Evolutionary conservation across 2,329 filamentous ascomycete genomes (phyloP).

Genomic region (Aspergillus nomiae): DNA sequence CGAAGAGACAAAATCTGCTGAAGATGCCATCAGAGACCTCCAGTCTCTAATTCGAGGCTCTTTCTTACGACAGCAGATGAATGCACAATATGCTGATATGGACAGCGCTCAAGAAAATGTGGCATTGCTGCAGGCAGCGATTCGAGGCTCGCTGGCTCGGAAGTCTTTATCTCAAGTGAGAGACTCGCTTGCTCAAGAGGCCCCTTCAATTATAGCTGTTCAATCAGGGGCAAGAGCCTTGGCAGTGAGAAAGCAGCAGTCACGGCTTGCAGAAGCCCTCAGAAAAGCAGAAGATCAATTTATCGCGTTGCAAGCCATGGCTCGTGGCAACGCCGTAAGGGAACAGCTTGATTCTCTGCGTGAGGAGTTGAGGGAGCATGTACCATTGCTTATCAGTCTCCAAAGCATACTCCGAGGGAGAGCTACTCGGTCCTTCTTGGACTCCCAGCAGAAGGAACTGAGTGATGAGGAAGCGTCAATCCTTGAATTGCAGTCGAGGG

Average conservation of each 20-base stretch:
- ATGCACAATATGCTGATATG: conserved; percentile 33
- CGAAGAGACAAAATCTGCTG: conserved; percentile 44
- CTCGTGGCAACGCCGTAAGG: conserved; percentile 42
- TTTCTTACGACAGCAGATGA: conserved; percentile 56
- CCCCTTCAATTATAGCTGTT: conserved; percentile 31
- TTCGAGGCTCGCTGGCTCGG: conserved; percentile 59
- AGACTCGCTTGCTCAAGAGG: conserved; percentile 29
- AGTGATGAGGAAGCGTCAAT: conserved; percentile 46
- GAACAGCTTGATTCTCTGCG: conserved; percentile 29
- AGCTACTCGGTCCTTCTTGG: conserved; percentile 33
- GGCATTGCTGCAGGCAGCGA: conserved; percentile 57
- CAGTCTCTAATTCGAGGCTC: conserved; percentile 71
- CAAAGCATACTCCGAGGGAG: conserved; percentile 39
- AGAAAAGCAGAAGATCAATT: conserved; percentile 44
- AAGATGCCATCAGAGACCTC: conserved; percentile 58
- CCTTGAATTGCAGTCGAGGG: conserved; percentile 54
- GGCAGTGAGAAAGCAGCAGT: conserved; percentile 42
- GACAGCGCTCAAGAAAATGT: conserved; percentile 55
- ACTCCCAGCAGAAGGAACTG: conserved; percentile 42
- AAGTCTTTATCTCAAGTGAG: conserved; percentile 28
- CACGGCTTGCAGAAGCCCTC: conserved; percentile 43
- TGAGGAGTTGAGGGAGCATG: conserved; percentile 31
- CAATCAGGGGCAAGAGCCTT: conserved; percentile 41
- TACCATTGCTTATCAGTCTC: conserved; percentile 28
- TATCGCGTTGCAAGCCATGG: conserved; percentile 48